A percentile compares a stretch with the other conserved stretches of the same genome.
phyloP scores from a whole-genome alignment of 495 filamentous ascomycete genomes.

The Hyphodiscus hymeniophilus region DNA sequence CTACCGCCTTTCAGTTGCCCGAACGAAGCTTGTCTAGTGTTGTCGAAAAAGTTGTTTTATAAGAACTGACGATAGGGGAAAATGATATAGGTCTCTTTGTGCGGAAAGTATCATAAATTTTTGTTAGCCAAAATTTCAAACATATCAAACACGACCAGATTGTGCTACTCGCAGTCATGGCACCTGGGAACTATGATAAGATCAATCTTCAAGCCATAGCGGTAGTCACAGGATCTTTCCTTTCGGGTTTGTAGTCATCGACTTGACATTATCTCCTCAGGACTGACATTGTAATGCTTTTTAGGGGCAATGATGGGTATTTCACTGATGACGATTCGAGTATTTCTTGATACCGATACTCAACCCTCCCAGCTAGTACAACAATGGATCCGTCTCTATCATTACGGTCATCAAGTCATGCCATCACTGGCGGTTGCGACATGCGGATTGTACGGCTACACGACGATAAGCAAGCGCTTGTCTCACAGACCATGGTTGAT shows the following conservation, averaged over 20 bases:
- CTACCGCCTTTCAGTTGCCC: no score
- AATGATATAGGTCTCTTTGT: no score
- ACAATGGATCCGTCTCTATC: constrained; percentile 24
- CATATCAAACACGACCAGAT: no score
- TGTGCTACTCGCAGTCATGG: no score
- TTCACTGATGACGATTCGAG: constrained; percentile 21
- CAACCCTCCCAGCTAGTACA: constrained; percentile 15
- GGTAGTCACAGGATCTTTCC: constrained; percentile 3
- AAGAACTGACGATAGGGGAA: no score
- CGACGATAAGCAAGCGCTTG: constrained; percentile 4
- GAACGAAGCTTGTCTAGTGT: no score
- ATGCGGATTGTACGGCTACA: constrained; percentile 18
- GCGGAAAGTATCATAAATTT: no score
- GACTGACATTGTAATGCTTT: background rate
- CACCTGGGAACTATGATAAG: no score
- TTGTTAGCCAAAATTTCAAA: no score
- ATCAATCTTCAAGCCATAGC: constrained; percentile 3
- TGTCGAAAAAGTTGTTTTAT: no score
- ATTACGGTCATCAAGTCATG: constrained; percentile 25
- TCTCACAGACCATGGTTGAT: constrained; percentile 14
- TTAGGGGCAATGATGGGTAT: constrained; percentile 25
- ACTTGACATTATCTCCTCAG: background rate
- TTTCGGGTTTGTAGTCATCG: constrained; percentile 1
- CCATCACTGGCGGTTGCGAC: constrained; percentile 20
- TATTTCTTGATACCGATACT: constrained; percentile 25